phyloP scores from a whole-genome alignment of 2,329 filamentous ascomycete species.

The Botryotinia globosa region DNA sequence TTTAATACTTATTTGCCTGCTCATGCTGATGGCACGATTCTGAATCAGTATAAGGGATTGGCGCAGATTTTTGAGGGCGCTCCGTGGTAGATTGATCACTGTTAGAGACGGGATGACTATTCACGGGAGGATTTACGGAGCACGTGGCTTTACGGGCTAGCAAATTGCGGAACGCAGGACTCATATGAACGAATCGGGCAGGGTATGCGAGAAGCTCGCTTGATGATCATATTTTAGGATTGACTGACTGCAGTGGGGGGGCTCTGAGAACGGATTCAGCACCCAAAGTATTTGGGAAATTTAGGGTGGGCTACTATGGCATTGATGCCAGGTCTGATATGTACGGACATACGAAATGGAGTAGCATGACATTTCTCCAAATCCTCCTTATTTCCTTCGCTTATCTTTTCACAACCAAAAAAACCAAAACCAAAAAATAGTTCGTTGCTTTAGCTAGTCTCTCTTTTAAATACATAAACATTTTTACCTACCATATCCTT shows the following conservation, averaged over 20 bases:
- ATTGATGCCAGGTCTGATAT: rapidly evolving
- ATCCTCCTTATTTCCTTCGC: not conserved
- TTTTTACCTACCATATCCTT: not conserved
- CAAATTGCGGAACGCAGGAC: not conserved
- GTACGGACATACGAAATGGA: rapidly evolving
- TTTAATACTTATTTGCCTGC: not conserved
- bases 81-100: not conserved
- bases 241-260: not conserved
- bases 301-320: not conserved
- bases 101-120: no score
- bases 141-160: rapidly evolving
- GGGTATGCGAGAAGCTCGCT: not conserved
- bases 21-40: not conserved
- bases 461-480: not conserved
- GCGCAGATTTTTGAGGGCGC: not conserved
- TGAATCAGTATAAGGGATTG: not conserved
- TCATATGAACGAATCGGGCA: not conserved
- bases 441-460: not conserved
- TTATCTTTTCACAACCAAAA: not conserved
- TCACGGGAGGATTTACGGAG: rapidly evolving
- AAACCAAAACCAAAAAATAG: not conserved
- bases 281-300: not conserved
- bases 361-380: not conserved
- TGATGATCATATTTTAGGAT: not conserved
- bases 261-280: not conserved